Evolutionary conservation across 495 filamentous ascomycete species (phyloP).

Genomic region (Collariella sp.): DNA sequence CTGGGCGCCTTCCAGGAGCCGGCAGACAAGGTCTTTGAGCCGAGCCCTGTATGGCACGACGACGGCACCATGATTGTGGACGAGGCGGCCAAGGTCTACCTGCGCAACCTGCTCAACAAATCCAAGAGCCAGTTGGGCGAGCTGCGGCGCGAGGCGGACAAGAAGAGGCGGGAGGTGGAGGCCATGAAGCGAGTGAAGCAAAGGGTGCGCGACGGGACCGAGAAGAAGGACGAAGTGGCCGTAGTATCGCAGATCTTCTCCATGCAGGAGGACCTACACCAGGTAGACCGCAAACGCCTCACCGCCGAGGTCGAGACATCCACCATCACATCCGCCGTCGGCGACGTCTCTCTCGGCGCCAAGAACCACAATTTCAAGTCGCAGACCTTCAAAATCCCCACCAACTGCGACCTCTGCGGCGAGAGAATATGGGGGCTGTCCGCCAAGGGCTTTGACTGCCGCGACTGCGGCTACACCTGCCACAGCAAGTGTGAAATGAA

Average conservation of each 20-base stretch:
- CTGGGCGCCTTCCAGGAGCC: constrained; percentile 73
- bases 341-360: constrained; percentile 83
- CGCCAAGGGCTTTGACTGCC: constrained; percentile 91
- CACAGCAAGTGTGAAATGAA: constrained; percentile 99
- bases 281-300: constrained; percentile 74
- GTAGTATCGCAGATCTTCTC: constrained; percentile 67
- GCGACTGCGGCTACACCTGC: constrained; percentile 94
- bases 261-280: constrained; percentile 74
- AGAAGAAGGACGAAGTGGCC: constrained; percentile 76
- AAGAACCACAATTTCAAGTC: constrained; percentile 94
- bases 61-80: constrained; percentile 75
- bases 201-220: constrained; percentile 66
- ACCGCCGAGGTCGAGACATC: constrained; percentile 87
- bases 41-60: constrained; percentile 95
- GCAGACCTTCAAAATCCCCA: constrained; percentile 97
- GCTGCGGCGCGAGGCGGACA: constrained; percentile 70
- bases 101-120: constrained; percentile 85
- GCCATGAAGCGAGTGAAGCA: constrained; percentile 60
- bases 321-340: constrained; percentile 76
- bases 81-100: constrained; percentile 76
- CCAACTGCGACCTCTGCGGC: constrained; percentile 92
- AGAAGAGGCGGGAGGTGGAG: constrained; percentile 76
- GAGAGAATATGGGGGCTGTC: constrained; percentile 95
- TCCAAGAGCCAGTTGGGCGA: constrained; percentile 76
- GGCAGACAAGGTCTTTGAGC: constrained; percentile 74